A percentile compares a stretch with the other conserved stretches of the same genome.
phyloP scores from a whole-genome alignment of 2,329 filamentous ascomycete species.

The Verruconis gallopava region DNA sequence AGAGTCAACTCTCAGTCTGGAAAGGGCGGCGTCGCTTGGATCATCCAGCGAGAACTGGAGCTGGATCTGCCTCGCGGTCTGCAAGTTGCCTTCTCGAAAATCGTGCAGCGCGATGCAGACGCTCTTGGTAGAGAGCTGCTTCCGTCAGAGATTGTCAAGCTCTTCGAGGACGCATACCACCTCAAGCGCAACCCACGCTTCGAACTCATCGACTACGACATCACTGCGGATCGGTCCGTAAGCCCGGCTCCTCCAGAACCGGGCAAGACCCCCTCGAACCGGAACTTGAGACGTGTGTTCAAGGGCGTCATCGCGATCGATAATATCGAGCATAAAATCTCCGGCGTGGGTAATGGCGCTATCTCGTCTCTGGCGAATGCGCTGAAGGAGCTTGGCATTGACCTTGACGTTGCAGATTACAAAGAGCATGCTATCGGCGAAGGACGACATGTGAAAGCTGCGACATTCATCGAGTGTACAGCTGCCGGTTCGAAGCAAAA shows the following conservation, averaged over 20 bases:
- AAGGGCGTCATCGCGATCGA: slow-evolving; percentile 76
- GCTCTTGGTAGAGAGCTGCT: slow-evolving; percentile 70
- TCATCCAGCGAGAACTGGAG: slow-evolving; percentile 77
- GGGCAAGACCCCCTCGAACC: slow-evolving; percentile 63
- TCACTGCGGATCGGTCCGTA: slow-evolving; percentile 68
- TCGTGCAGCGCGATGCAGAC: slow-evolving; percentile 76
- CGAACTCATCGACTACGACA: slow-evolving; percentile 80
- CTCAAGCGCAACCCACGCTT: slow-evolving; percentile 75
- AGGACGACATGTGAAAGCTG: slow-evolving; percentile 77
- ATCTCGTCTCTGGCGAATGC: slow-evolving; percentile 81
- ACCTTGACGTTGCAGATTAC: slow-evolving; percentile 86
- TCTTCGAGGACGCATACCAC: slow-evolving; percentile 86
- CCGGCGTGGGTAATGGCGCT: slow-evolving; percentile 75
- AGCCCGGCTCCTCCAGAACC: slow-evolving; percentile 53
- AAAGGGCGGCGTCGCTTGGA: slow-evolving; percentile 89
- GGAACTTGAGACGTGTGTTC: slow-evolving; percentile 69
- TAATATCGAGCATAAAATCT: slow-evolving; percentile 62
- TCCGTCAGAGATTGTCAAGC: slow-evolving; percentile 65
- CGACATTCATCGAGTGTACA: slow-evolving; percentile 85
- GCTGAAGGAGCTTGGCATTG: slow-evolving; percentile 63
- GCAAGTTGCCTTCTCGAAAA: slow-evolving; percentile 78
- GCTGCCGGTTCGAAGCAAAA: slow-evolving; percentile 50
- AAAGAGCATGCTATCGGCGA: slow-evolving; percentile 88
- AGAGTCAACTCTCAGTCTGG: slow-evolving; percentile 94
- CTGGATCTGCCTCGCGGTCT: slow-evolving; percentile 87